Evolutionary conservation across 805 yeast genomes (phyloP).

Genomic region (Kodamaea laetipori): DNA sequence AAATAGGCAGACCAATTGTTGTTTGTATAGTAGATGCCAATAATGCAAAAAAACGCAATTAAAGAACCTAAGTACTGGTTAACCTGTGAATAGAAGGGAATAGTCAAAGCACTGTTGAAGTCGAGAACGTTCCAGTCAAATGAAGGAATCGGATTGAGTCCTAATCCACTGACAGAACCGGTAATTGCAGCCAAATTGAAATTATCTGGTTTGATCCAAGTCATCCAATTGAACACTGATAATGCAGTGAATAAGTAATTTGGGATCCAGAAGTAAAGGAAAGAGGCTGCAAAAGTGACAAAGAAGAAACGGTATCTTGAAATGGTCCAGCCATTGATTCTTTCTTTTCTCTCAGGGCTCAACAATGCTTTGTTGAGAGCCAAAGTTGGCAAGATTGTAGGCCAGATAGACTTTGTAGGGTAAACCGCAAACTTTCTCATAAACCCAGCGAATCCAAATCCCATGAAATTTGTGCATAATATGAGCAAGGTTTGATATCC

Average conservation of each 20-base stretch:
- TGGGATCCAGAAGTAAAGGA: constrained; percentile 34
- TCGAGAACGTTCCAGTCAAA: constrained; percentile 31
- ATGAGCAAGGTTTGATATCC: constrained; percentile 29
- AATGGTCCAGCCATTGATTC: constrained; percentile 35
- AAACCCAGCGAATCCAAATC: constrained; percentile 35
- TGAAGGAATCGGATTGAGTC: constrained; percentile 33
- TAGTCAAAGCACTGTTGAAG: constrained; percentile 18
- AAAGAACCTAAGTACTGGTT: constrained; percentile 27
- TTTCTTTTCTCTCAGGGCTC: constrained; percentile 28
- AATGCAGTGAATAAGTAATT: constrained; percentile 28
- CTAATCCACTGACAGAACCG: constrained; percentile 29
- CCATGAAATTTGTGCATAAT: constrained; percentile 30
- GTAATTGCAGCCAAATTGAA: constrained; percentile 26
- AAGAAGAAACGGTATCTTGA: constrained; percentile 27
- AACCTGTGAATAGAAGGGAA: constrained; percentile 30
- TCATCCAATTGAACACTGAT: constrained; percentile 33
- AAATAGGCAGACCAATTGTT: constrained; percentile 32
- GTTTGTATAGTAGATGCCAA: constrained; percentile 31
- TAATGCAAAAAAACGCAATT: constrained; percentile 26
- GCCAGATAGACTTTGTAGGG: constrained; percentile 57
- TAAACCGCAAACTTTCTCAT: constrained; percentile 44
- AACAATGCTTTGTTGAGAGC: constrained; percentile 32
- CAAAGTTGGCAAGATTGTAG: constrained; percentile 32
- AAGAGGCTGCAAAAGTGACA: constrained; percentile 20
- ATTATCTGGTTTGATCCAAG: constrained; percentile 33